Evolutionary conservation across 2,329 filamentous ascomycete genomes (phyloP).

Genomic region (Leptodontidium sp.): DNA sequence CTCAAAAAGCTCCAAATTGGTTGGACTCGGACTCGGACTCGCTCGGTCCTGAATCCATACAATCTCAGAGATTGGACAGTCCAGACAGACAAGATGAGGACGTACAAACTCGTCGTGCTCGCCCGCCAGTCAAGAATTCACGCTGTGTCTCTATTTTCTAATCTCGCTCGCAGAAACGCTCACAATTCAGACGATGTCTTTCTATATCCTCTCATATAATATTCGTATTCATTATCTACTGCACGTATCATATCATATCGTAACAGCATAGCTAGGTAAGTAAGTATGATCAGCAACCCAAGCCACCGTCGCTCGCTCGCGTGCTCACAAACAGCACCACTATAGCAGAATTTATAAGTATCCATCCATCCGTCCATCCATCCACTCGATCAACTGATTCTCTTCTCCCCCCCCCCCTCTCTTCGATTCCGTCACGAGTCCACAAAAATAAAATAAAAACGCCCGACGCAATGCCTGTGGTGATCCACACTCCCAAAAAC

Average conservation of each 20-base stretch:
- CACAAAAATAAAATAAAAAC: not conserved
- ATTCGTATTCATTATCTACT: constrained; percentile 17
- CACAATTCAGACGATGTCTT: not conserved
- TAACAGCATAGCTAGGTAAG: constrained; percentile 10
- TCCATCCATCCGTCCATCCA: constrained; percentile 16
- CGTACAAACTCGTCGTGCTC: no score
- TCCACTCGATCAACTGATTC: not conserved
- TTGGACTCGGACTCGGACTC: no score
- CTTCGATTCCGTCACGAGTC: not conserved
- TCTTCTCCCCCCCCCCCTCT: not conserved
- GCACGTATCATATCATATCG: constrained; percentile 12
- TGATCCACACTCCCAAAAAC: constrained; percentile 18
- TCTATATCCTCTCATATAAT: not conserved
- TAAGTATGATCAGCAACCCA: not conserved
- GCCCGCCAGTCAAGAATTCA: no score
- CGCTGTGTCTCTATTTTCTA: no score
- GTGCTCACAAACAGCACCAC: not conserved
- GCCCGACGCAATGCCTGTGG: constrained; percentile 18
- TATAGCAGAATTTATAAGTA: constrained; percentile 18
- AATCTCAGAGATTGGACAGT: no score
- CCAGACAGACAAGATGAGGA: no score
- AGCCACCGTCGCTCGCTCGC: not conserved
- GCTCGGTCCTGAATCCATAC: no score
- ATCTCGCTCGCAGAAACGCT: no score
- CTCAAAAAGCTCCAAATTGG: no score